Conservation (phyloP, 2,329 filamentous ascomycete species). For the Rhynchosporium agropyri region DNA sequence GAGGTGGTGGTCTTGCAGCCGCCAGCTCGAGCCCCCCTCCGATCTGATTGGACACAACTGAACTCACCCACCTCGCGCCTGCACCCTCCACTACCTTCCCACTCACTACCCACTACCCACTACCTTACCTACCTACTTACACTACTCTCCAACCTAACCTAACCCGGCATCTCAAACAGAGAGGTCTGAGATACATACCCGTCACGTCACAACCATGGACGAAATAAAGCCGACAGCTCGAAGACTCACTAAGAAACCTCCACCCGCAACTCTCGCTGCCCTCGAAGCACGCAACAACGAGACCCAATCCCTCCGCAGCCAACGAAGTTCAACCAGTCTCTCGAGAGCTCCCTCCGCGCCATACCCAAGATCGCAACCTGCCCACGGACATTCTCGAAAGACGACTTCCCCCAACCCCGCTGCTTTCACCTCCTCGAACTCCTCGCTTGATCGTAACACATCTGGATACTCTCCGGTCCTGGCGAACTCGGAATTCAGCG, state of each 20-base stretch:
- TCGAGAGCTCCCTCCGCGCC: conserved; percentile 63
- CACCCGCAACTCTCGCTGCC: conserved; percentile 45
- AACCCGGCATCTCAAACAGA: conserved; percentile 19
- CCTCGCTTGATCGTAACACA: conserved; percentile 40
- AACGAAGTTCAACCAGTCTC: conserved; percentile 66
- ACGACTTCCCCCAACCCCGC: conserved; percentile 50
- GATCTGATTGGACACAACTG: conserved; percentile 15
- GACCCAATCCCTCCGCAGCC: conserved; percentile 57
- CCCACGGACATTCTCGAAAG: conserved; percentile 45
- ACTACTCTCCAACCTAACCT: background rate
- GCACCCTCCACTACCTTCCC: background rate
- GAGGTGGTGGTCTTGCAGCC: conserved; percentile 6
- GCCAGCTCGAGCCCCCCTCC: background rate
- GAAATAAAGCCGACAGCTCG: conserved; percentile 47
- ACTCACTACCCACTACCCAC: too few species aligned
- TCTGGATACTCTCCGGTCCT: conserved; percentile 40
- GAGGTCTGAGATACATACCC: conserved; percentile 14
- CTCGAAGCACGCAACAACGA: conserved; percentile 54
- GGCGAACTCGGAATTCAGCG: conserved; percentile 35
- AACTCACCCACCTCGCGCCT: conserved; percentile 5
- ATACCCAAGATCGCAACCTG: conserved; percentile 41
- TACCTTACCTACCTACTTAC: background rate
- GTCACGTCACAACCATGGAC: conserved; percentile 35
- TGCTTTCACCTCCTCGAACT: conserved; percentile 45
- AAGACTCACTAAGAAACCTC: conserved; percentile 66